Percentiles rank a stretch among this genome's conserved stretches.
Evolutionary conservation across 2,329 filamentous ascomycete species (phyloP).

Genomic region (Didymella glomerata): DNA sequence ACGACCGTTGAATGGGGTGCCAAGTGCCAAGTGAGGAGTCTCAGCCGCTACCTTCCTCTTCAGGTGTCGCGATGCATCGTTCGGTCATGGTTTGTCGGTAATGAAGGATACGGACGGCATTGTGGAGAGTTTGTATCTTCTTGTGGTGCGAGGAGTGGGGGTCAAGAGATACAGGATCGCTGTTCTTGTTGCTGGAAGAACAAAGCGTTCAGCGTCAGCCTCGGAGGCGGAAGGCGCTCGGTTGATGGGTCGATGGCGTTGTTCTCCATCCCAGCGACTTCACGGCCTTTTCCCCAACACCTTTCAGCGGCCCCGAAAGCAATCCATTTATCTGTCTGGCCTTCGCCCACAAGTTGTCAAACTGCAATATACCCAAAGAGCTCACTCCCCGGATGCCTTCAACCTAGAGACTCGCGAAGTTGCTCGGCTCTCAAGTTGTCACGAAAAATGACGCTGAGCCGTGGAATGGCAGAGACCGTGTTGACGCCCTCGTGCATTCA

Average conservation of each 20-base stretch:
- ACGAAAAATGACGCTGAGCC: not conserved
- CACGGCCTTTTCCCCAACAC: not conserved
- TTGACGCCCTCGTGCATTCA: not conserved
- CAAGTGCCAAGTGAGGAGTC: conserved; percentile 29
- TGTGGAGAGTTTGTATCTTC: not conserved
- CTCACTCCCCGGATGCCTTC: not conserved
- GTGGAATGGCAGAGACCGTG: not conserved
- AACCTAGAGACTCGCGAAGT: not conserved
- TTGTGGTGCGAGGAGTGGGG: conserved; percentile 1
- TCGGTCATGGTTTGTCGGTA: conserved; percentile 7
- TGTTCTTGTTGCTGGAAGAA: not conserved
- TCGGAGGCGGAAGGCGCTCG: conserved; percentile 5
- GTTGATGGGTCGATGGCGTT: not conserved
- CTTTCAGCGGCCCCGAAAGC: not conserved
- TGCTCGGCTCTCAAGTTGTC: not conserved
- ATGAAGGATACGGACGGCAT: conserved; percentile 12
- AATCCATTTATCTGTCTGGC: not conserved
- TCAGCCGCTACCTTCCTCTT: conserved; percentile 23
- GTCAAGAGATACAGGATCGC: conserved; percentile 7
- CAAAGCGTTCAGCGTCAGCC: not conserved
- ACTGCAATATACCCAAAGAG: not conserved
- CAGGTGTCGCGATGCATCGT: conserved; percentile 13
- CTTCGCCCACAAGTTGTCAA: not conserved
- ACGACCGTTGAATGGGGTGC: conserved; percentile 29
- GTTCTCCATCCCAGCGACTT: not conserved